Percentiles rank a stretch among this genome's conserved stretches.
phyloP scores from a whole-genome alignment of 2,329 filamentous ascomycete genomes.

The Xylaria hypoxylon region DNA sequence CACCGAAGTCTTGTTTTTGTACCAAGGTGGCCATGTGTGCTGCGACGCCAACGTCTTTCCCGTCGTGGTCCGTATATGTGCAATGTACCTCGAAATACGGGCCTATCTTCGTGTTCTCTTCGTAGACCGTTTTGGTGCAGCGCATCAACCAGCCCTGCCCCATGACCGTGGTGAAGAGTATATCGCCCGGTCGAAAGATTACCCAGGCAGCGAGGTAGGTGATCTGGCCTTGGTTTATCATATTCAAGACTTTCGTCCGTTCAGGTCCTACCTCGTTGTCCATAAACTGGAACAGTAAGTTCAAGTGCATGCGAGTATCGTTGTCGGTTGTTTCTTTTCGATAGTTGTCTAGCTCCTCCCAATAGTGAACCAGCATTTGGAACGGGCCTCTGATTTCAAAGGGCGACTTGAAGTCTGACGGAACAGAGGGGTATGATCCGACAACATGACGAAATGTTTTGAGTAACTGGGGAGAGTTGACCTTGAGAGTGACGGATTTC shows the following conservation, averaged over 20 bases:
- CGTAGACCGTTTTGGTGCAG: constrained; percentile 36
- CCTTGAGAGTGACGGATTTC: constrained; percentile 33
- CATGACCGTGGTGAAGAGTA: constrained; percentile 36
- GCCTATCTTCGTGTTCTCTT: constrained; percentile 29
- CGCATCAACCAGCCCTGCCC: constrained; percentile 37
- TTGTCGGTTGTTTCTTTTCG: constrained; percentile 20
- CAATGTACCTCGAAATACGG: constrained; percentile 37
- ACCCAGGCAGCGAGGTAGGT: constrained; percentile 36
- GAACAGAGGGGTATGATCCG: constrained; percentile 30
- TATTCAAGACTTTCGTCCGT: constrained; percentile 31
- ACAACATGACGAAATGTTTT: constrained; percentile 36
- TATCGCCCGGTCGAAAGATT: constrained; percentile 38
- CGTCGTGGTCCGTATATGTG: constrained; percentile 41
- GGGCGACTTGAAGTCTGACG: constrained; percentile 38
- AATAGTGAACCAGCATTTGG: constrained; percentile 41
- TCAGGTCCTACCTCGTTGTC: constrained; percentile 34
- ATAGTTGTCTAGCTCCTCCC: constrained; percentile 38
- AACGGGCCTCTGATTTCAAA: constrained; percentile 37
- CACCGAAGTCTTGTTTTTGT: constrained; percentile 37
- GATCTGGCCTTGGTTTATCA: constrained; percentile 35
- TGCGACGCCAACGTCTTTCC: constrained; percentile 32
- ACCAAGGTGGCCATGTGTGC: constrained; percentile 21
- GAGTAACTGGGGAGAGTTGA: constrained; percentile 41
- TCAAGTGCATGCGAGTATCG: constrained; percentile 37
- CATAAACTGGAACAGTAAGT: constrained; percentile 42